These are phyloP conservation scores for Seminavis robusta DNA, from an alignment of 108 stramenopile species.

Conservation along the genomic window DNA sequence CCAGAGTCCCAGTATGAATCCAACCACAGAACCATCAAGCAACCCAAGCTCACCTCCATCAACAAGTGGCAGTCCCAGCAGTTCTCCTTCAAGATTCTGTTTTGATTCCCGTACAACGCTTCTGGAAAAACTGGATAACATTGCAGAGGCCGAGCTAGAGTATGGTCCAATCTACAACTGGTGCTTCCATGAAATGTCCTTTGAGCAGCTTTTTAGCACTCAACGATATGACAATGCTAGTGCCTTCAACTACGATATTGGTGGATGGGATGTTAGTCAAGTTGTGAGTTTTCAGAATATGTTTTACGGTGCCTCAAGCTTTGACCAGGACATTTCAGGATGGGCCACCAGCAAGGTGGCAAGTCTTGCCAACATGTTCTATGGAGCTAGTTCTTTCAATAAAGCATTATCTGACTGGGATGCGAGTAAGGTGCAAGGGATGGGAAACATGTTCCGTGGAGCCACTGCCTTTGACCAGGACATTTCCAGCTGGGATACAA, in stretches of 20 bases:
- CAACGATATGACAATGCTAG: conserved; percentile 2
- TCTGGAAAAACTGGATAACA: no score
- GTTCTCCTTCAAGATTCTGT: no score
- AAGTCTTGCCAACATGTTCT: conserved; percentile 27
- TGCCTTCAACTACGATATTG: conserved; percentile 10
- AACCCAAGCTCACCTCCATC: no score
- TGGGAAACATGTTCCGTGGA: neutral
- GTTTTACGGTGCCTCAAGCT: neutral
- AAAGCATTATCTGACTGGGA: conserved; percentile 22
- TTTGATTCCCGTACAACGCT: no score
- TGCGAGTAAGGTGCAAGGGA: neutral
- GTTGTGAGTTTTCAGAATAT: conserved; percentile 1
- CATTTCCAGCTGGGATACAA: conserved; percentile 27
- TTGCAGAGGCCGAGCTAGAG: no score
- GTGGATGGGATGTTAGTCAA: conserved; percentile 1
- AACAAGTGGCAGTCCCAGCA: no score
- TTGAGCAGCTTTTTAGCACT: no score
- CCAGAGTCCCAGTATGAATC: no score
- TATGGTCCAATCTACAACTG: no score
- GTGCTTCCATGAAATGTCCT: no score
- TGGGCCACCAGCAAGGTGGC: conserved; percentile 21
- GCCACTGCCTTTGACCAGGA: conserved; percentile 25
- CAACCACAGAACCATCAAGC: no score
- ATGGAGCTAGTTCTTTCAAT: conserved; percentile 21
- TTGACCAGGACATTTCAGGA: conserved; percentile 12